Base-by-base conservation (phyloP, 2,329 filamentous ascomycete genomes). In the Aspergillus carbonarius region DNA sequence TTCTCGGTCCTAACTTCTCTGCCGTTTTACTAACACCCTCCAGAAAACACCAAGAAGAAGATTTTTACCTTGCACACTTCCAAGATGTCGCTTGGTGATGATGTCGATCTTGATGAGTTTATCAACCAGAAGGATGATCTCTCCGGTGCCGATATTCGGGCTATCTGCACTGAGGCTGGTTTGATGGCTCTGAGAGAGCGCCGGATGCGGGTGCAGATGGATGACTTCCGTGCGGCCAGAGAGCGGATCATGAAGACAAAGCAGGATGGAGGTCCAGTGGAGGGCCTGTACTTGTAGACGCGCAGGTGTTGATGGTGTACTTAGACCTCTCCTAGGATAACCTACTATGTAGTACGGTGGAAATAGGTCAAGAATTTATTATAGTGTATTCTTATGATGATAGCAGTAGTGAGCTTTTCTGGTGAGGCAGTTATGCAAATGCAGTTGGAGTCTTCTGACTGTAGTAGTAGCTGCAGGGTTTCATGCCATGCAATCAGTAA, bases 141-240 rank as follows among this genome's bases (percentile, higher is more conserved):
- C 7, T 96, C 91, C 4, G 95, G 95, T 77, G 95, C 95, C 35
- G 95, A 99, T 78, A 98, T 99, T 83, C 96, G 98, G 79, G 95
- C 95, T 49, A 99, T 99, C 70, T 99, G 95, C 80, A 96, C 93
- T 30, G 95, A 99, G 76, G 93, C 95, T 44, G 95, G 95, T 77
- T 81, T 99, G 73, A 87, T 98, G 85, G 95, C 95, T 18, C 82
- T 99, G 63, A 87, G 95, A 68, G 95, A 99, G 81, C 86, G 95
- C 64, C 88, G 95, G 72, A 99, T 99, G 95, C 88, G 93, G 57
- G 95, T 99, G 59, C 93, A 98, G 78, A 99, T 99, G 95, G 91
- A 93, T 7, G 95, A 99, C 78, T 99, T 99, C 83, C 84, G 95
- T 57, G 84, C 92, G 57, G 95, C 95, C 23, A 86, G 93, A 69